Percentiles rank a stretch among this genome's conserved stretches.
Evolutionary conservation across 805 yeast species (phyloP).

Genomic region (Hanseniaspora jakobsenii): DNA sequence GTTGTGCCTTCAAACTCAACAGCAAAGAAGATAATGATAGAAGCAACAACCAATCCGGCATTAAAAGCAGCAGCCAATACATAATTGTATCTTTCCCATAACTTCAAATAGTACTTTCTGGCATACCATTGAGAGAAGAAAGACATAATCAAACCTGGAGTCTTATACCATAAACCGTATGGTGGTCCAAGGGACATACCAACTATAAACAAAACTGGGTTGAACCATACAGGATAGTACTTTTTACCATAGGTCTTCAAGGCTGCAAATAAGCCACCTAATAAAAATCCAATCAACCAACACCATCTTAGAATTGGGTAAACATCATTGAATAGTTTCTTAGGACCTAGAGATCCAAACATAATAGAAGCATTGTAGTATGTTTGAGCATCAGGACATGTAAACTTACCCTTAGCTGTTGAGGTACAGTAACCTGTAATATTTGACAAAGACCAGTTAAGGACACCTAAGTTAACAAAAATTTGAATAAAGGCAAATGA

Average conservation of each 20-base stretch:
- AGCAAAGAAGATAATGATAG: conserved; percentile 42
- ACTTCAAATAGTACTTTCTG: conserved; percentile 36
- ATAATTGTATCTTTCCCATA: conserved; percentile 54
- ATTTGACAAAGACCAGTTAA: conserved; percentile 33
- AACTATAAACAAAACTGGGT: conserved; percentile 41
- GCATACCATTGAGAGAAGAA: conserved; percentile 40
- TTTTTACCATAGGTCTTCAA: conserved; percentile 23
- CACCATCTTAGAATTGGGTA: conserved; percentile 56
- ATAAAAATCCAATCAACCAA: conserved; percentile 43
- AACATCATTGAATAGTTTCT: conserved; percentile 42
- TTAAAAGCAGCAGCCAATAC: conserved; percentile 51
- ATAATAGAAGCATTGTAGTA: conserved; percentile 42
- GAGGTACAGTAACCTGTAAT: conserved; percentile 31
- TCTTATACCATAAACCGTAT: conserved; percentile 33
- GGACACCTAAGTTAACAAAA: conserved; percentile 31
- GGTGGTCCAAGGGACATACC: conserved; percentile 43
- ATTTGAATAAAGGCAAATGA: conserved; percentile 33
- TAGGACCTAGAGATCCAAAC: conserved; percentile 52
- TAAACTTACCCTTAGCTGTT: conserved; percentile 34
- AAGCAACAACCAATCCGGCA: conserved; percentile 51
- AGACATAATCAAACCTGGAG: conserved; percentile 24
- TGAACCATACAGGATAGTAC: conserved; percentile 30
- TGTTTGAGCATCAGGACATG: conserved; percentile 33
- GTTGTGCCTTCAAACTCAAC: conserved; percentile 37
- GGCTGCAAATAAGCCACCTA: conserved; percentile 26